Base-by-base conservation (phyloP, 495 filamentous ascomycete genomes). In the Endocarpon pusillum region DNA sequence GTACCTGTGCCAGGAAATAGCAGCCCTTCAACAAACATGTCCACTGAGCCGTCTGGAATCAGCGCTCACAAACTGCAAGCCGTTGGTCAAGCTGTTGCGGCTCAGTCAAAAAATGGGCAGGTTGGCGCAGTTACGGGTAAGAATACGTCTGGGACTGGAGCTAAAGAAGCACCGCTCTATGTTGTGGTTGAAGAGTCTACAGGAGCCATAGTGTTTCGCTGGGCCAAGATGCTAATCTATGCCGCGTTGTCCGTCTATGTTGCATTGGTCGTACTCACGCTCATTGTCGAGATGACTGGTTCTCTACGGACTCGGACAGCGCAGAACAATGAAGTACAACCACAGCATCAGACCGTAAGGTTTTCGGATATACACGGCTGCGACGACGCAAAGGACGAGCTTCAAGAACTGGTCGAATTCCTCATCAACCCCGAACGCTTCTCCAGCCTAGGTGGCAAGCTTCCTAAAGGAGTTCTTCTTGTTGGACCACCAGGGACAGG, bases 331-430 rank as follows among this genome's bases (percentile, higher is more conserved):
- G 84, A 97, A 53, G 85, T 84, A 36, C 81, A 84, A 46, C 71
- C 89, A 4, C 75, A 93, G 49, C 73, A 85, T 38, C 89, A 97
- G 48, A 96, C 66, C 32, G 80, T 80, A 26, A 77, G 84, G 14
- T 97, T 97, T 60, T 70, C 66, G 39, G 91, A 97, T 53, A 89
- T 96, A 3, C 89, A 97, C 47, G 89, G 89, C 18, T 94, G 87
- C 38, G 89, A 96, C 39, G 89, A 97, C 53, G 89, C 89, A 37
- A 96, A 94, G 61, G 91, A 97, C 47, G 89, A 97, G 47, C 67
- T 97, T 9, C 83, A 93, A 52, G 89, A 97, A 52, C 68, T 97
- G 25, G 86, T 97, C 30, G 89, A 97, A 42, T 97, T 97, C 47
- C 53, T 97, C 39, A 77, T 83, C 50, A 81, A 91, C 45, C 91